phyloP scores from a whole-genome alignment of 1,284 basidiomycete genomes.

The Phylloporus sp. region DNA sequence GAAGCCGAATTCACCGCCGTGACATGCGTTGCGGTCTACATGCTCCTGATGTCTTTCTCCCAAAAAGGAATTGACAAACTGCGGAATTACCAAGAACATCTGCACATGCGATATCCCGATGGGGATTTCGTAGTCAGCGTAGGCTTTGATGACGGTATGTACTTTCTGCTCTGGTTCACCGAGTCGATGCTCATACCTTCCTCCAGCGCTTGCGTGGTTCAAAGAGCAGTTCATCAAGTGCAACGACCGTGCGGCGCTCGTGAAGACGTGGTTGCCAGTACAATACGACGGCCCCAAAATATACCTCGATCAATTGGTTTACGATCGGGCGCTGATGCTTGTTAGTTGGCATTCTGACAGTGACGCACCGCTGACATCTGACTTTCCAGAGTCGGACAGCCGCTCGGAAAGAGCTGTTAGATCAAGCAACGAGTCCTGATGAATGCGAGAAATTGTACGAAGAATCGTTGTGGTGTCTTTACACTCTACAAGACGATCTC shows the following conservation, averaged over 20 bases:
- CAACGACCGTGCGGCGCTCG: slow-evolving; percentile 71
- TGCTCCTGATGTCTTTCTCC: slow-evolving; percentile 91
- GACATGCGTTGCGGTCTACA: slow-evolving; percentile 88
- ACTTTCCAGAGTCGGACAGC: slow-evolving; percentile 83
- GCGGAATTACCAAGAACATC: slow-evolving; percentile 70
- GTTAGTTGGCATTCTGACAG: slow-evolving; percentile 46
- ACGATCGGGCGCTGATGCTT: slow-evolving; percentile 74
- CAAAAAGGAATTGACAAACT: slow-evolving; percentile 88
- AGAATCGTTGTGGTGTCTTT: slow-evolving; percentile 91
- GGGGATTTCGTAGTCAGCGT: slow-evolving; percentile 71
- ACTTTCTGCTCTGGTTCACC: slow-evolving; percentile 22
- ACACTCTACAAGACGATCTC: slow-evolving; percentile 90
- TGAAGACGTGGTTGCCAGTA: slow-evolving; percentile 82
- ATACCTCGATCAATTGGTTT: slow-evolving; percentile 82
- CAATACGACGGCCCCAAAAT: slow-evolving; percentile 73
- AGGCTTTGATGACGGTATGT: slow-evolving; percentile 75
- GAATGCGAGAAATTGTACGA: slow-evolving; percentile 95
- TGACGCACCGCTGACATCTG: background rate
- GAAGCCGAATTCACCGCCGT: slow-evolving; percentile 82
- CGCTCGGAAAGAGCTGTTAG: slow-evolving; percentile 88
- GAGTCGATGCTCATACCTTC: slow-evolving; percentile 1
- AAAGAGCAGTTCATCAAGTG: slow-evolving; percentile 79
- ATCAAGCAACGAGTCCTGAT: slow-evolving; percentile 74
- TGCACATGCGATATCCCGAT: slow-evolving; percentile 77
- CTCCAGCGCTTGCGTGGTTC: slow-evolving; percentile 72